A percentile compares a stretch with the other conserved stretches of the same genome.
phyloP scores from a whole-genome alignment of 2,329 filamentous ascomycete species.

The Penicillium fuscoglaucum region DNA sequence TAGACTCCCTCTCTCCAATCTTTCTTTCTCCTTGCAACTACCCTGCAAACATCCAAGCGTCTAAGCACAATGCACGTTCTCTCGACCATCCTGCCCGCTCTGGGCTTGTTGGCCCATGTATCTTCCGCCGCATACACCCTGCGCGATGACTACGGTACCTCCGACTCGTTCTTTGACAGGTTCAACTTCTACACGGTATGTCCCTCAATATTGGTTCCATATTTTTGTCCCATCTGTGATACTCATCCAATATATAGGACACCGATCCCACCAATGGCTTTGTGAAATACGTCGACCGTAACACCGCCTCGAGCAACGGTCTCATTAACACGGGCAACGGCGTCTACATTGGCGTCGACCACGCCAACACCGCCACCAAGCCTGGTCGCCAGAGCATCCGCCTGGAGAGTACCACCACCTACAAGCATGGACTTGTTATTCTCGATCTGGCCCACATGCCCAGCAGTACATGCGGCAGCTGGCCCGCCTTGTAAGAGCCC shows the following conservation, averaged over 20 bases:
- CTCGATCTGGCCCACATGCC: conserved; percentile 75
- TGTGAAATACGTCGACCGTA: conserved; percentile 65
- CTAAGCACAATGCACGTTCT: conserved; percentile 29
- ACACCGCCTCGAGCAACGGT: conserved; percentile 57
- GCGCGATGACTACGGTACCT: conserved; percentile 49
- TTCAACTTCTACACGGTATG: conserved; percentile 54
- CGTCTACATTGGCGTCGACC: conserved; percentile 71
- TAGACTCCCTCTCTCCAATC: conserved; percentile 12
- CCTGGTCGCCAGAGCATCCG: conserved; percentile 70
- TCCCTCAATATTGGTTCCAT: background rate
- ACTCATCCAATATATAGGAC: conserved; percentile 28
- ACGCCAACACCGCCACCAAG: conserved; percentile 55
- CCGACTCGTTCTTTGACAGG: conserved; percentile 52
- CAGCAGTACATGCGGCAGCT: conserved; percentile 66
- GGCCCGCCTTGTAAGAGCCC: conserved; percentile 62
- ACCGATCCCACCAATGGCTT: conserved; percentile 73
- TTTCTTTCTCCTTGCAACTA: conserved; percentile 7
- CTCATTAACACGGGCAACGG: conserved; percentile 58
- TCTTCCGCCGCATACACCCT: conserved; percentile 43
- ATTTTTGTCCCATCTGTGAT: background rate
- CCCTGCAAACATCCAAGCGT: conserved; percentile 1
- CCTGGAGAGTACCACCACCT: conserved; percentile 64
- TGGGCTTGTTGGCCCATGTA: conserved; percentile 34
- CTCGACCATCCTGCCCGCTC: conserved; percentile 29
- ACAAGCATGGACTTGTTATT: conserved; percentile 67